Percentiles rank a stretch among this genome's conserved stretches.
Conservation (phyloP, 495 filamentous ascomycete species). For the Sphaerosporella brunnea region DNA sequence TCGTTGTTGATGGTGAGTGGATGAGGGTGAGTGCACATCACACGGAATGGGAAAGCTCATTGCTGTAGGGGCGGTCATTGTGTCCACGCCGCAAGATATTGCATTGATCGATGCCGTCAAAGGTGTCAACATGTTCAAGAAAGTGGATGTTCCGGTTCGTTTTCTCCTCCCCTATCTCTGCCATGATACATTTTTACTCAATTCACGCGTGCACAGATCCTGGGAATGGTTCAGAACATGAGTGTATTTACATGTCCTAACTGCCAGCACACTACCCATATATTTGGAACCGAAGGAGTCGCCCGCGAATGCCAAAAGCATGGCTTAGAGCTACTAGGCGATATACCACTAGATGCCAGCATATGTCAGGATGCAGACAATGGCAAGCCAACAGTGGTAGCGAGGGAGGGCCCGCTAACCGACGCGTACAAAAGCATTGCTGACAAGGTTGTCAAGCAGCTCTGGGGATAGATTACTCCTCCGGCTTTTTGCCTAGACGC, state of each 20-base stretch:
- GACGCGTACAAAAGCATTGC: slow-evolving; percentile 56
- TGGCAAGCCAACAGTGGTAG: slow-evolving; percentile 79
- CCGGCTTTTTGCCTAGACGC: slow-evolving; percentile 20
- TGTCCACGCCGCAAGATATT: slow-evolving; percentile 84
- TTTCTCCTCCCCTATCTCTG: not conserved
- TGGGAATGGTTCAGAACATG: slow-evolving; percentile 98
- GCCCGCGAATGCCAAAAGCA: slow-evolving; percentile 42
- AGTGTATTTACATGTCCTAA: slow-evolving; percentile 64
- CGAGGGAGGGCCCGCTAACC: slow-evolving; percentile 53
- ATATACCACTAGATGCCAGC: slow-evolving; percentile 71
- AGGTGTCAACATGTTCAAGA: slow-evolving; percentile 80
- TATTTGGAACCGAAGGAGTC: slow-evolving; percentile 51
- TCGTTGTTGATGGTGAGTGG: slow-evolving; percentile 51
- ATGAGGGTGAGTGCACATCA: not conserved
- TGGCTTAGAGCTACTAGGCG: slow-evolving; percentile 59
- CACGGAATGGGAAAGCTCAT: not conserved
- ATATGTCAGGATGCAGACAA: slow-evolving; percentile 81
- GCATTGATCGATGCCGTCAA: slow-evolving; percentile 76
- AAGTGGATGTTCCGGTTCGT: slow-evolving; percentile 50
- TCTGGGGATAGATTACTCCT: slow-evolving; percentile 9
- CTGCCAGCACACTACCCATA: slow-evolving; percentile 53
- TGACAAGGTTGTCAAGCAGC: slow-evolving; percentile 38
- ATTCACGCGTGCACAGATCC: slow-evolving; percentile 27
- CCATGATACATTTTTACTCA: not conserved
- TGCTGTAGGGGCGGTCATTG: slow-evolving; percentile 53